Evolutionary conservation across 192 early-diverging fungal genomes (phyloP).

Genomic region (Kickxella alabastrina): DNA sequence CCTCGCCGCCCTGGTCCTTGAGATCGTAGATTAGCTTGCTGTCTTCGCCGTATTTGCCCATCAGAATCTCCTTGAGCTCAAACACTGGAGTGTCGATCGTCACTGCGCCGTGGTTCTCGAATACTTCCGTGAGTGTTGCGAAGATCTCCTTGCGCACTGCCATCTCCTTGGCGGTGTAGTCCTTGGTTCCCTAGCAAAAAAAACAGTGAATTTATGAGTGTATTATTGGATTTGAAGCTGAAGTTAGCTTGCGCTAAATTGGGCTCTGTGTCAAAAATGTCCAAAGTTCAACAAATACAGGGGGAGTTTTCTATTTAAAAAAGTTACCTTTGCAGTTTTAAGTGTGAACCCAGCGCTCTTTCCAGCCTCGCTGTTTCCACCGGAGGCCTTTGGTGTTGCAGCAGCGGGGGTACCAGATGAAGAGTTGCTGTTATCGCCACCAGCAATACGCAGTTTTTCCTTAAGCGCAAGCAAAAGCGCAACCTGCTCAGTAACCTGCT

Average conservation of each 20-base stretch:
- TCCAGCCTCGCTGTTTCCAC: constrained; percentile 16
- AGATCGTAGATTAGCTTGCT: constrained; percentile 98
- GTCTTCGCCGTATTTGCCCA: constrained; percentile 98
- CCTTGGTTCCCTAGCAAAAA: constrained; percentile 74
- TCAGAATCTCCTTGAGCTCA: constrained; percentile 93
- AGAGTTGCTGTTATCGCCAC: too few relatives aligned
- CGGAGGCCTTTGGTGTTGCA: too few relatives aligned
- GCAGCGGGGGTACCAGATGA: too few relatives aligned
- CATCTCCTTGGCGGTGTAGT: constrained; percentile 96
- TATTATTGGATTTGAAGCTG: too few relatives aligned
- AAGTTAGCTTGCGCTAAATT: too few relatives aligned
- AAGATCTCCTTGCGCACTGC: constrained; percentile 93
- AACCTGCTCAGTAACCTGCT: constrained; percentile 56
- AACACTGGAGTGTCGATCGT: constrained; percentile 99
- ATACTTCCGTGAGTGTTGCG: constrained; percentile 75
- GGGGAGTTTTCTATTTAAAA: too few relatives aligned
- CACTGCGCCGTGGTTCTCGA: constrained; percentile 95
- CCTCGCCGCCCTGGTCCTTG: constrained; percentile 94
- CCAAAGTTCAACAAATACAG: too few relatives aligned
- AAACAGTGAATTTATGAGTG: too few relatives aligned
- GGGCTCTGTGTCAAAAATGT: too few relatives aligned
- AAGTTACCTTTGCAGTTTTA: constrained; percentile 70
- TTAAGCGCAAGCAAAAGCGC: constrained; percentile 59
- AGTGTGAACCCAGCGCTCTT: constrained; percentile 56
- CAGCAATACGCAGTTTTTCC: constrained; percentile 51